Conservation (phyloP, 2,329 filamentous ascomycete species). For the Penicillium oxalicum region DNA sequence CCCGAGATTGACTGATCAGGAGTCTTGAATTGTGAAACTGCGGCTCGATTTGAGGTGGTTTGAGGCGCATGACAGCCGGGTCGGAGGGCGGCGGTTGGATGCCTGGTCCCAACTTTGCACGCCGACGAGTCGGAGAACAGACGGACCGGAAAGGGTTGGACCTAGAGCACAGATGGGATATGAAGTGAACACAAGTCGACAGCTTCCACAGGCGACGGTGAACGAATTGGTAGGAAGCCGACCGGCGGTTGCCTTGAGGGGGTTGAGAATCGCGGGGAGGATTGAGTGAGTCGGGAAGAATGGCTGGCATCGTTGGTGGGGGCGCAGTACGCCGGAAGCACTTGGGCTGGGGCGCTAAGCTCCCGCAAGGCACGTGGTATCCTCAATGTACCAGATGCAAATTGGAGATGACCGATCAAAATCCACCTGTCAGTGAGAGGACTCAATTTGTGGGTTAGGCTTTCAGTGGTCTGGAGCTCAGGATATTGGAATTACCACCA, state of each 20-base stretch:
- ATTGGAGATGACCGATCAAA: no score
- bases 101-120: conserved; percentile 11
- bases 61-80: conserved; percentile 15
- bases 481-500: no score
- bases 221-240: conserved; percentile 16
- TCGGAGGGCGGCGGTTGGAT: conserved; percentile 10
- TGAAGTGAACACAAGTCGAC: not conserved
- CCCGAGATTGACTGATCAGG: conserved; percentile 3
- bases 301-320: conserved; percentile 8
- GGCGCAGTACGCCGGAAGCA: conserved; percentile 13
- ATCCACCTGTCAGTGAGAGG: no score
- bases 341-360: conserved; percentile 10
- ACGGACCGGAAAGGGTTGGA: not conserved
- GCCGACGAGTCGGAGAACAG: conserved; percentile 5
- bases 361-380: conserved; percentile 17
- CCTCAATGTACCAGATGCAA: conserved; percentile 7
- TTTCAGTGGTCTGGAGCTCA: no score
- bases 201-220: not conserved
- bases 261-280: conserved; percentile 3
- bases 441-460: no score
- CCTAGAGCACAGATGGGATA: not conserved
- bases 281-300: conserved; percentile 4
- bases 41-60: conserved; percentile 7
- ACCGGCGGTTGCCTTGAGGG: conserved; percentile 23
- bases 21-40: conserved; percentile 4